Percentiles rank a stretch among this genome's conserved stretches.
phyloP scores from a whole-genome alignment of 805 yeast genomes.

The Metschnikowia reukaufii region DNA sequence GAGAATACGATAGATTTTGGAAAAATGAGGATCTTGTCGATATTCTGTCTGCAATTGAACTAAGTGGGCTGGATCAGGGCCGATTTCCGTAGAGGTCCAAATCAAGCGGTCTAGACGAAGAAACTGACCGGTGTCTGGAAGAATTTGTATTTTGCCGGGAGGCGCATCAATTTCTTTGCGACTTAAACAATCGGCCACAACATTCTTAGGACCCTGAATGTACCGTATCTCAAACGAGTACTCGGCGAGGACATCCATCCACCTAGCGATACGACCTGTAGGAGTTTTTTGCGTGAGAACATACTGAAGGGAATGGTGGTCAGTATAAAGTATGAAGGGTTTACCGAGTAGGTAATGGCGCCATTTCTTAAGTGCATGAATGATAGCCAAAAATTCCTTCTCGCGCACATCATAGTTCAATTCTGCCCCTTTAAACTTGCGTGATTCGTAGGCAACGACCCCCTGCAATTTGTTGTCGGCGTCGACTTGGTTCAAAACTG shows the following conservation, averaged over 20 bases:
- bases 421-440: constrained; percentile 1
- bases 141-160: too few relatives aligned
- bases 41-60: too few relatives aligned
- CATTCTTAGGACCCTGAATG: not conserved
- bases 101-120: too few relatives aligned
- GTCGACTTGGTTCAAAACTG: not conserved
- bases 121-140: too few relatives aligned
- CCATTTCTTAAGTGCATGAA: constrained; percentile 7
- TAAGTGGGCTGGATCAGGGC: too few relatives aligned
- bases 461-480: not conserved
- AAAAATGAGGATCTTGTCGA: too few relatives aligned
- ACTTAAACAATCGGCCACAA: not conserved
- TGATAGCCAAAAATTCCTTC: constrained; percentile 8
- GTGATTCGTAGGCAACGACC: constrained; percentile 1
- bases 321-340: constrained; percentile 4
- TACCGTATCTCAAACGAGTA: not conserved
- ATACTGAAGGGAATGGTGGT: not conserved
- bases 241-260: not conserved
- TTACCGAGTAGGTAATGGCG: constrained; percentile 2
- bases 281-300: not conserved
- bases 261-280: not conserved
- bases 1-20: too few relatives aligned
- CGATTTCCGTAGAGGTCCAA: too few relatives aligned
- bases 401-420: constrained; percentile 2
- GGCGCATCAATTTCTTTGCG: not conserved